These are phyloP conservation scores for Leccinum fibrillosum DNA, from an alignment of 768 basidiomycete species.

Conservation along the genomic window DNA sequence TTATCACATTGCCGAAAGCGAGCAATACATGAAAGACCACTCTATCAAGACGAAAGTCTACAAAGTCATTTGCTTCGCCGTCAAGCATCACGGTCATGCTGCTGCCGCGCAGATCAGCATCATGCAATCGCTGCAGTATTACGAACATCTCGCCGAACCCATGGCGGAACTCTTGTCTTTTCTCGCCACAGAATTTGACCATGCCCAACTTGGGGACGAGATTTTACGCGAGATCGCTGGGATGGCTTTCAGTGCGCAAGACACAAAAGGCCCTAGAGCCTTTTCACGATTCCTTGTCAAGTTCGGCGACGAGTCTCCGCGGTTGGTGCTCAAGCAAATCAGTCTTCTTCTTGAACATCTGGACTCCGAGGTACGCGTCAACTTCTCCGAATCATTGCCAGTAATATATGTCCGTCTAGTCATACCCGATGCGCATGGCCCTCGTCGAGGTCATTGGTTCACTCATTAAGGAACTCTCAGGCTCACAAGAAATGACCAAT, in stretches of 20 bases:
- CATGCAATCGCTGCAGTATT: conserved; percentile 89
- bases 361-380: conserved; percentile 78
- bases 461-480: conserved; percentile 78
- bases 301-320: conserved; percentile 75
- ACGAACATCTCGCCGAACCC: conserved; percentile 89
- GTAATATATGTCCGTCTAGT: conserved; percentile 41
- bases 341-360: conserved; percentile 79
- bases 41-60: conserved; percentile 74
- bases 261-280: conserved; percentile 81
- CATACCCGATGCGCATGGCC: conserved; percentile 95
- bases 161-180: conserved; percentile 87
- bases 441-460: conserved; percentile 86
- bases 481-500: conserved; percentile 45
- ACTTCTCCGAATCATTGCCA: not conserved
- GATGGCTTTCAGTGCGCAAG: conserved; percentile 74
- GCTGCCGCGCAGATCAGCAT: conserved; percentile 85
- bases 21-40: conserved; percentile 80
- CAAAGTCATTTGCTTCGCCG: conserved; percentile 86
- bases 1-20: conserved; percentile 82
- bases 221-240: conserved; percentile 83
- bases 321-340: conserved; percentile 86
- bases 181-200: conserved; percentile 83
- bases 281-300: conserved; percentile 83
- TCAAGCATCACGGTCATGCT: conserved; percentile 85
- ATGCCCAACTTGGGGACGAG: conserved; percentile 87